phyloP scores from a whole-genome alignment of 331 rosid species.

The Acacia pycnantha region DNA sequence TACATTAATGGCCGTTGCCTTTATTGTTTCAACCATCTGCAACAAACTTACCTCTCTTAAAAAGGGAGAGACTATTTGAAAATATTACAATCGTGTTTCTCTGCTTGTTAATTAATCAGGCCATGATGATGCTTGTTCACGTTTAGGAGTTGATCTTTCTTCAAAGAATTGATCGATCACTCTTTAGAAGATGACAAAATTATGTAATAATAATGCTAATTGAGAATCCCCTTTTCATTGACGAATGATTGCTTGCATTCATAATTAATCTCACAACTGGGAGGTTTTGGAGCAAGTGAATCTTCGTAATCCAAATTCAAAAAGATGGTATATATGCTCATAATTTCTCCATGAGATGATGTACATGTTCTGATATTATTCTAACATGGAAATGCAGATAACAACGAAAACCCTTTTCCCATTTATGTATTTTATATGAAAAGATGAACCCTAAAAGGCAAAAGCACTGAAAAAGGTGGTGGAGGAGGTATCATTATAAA shows the following conservation, averaged over 20 bases:
- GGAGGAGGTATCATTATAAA: background rate
- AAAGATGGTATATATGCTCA: background rate
- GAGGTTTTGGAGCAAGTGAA: background rate
- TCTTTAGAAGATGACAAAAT: background rate
- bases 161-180: background rate
- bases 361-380: background rate
- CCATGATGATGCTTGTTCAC: background rate
- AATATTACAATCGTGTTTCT: too few relatives aligned
- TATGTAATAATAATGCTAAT: background rate
- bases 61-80: too few relatives aligned
- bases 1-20: too few relatives aligned
- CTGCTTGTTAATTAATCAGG: too few relatives aligned
- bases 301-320: background rate
- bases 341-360: slow-evolving; percentile 16
- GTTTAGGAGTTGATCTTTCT: background rate
- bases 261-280: slow-evolving; percentile 15
- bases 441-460: background rate
- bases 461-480: background rate
- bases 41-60: too few relatives aligned
- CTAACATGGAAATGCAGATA: background rate
- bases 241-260: slow-evolving; percentile 7
- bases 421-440: background rate
- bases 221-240: background rate
- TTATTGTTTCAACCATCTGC: too few relatives aligned
- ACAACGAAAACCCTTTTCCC: background rate